phyloP scores from a whole-genome alignment of 371 early-diverging fungal species.

The Lichtheimia hyalospora region DNA sequence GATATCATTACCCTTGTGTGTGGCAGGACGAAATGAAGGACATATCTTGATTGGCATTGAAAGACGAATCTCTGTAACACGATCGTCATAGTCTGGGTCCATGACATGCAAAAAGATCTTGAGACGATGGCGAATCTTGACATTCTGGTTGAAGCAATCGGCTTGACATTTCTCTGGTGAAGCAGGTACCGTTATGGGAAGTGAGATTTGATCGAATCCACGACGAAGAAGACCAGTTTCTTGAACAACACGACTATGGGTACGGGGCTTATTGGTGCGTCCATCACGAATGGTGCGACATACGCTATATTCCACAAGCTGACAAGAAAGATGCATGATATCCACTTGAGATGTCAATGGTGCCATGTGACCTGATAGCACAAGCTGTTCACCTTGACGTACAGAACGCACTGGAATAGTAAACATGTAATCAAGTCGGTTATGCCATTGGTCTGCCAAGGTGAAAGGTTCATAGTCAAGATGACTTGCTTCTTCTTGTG shows the following conservation, averaged over 20 bases:
- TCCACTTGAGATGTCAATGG: constrained; percentile 22
- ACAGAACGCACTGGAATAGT: constrained; percentile 32
- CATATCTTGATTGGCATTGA: constrained; percentile 26
- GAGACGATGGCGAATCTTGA: constrained; percentile 36
- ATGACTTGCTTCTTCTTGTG: constrained; percentile 14
- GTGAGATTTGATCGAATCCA: background rate
- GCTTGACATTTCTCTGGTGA: constrained; percentile 19
- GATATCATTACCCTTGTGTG: constrained; percentile 5
- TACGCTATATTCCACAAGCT: constrained; percentile 37
- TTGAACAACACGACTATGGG: constrained; percentile 2
- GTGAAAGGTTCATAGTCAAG: constrained; percentile 27
- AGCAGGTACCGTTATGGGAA: constrained; percentile 17
- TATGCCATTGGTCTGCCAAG: constrained; percentile 34
- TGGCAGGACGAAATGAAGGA: background rate
- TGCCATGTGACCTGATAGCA: constrained; percentile 25
- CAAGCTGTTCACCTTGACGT: constrained; percentile 33
- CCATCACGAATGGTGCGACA: constrained; percentile 12
- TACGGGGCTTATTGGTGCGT: background rate
- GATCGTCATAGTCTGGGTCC: constrained; percentile 31
- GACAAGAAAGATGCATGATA: constrained; percentile 29
- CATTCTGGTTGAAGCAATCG: constrained; percentile 27
- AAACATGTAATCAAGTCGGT: constrained; percentile 40
- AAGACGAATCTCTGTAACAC: constrained; percentile 34
- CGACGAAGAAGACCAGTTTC: background rate
- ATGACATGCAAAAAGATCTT: constrained; percentile 30